Evolutionary conservation across 352 stramenopile genomes (phyloP).

Genomic region (Thalassiosira mediterranea): DNA sequence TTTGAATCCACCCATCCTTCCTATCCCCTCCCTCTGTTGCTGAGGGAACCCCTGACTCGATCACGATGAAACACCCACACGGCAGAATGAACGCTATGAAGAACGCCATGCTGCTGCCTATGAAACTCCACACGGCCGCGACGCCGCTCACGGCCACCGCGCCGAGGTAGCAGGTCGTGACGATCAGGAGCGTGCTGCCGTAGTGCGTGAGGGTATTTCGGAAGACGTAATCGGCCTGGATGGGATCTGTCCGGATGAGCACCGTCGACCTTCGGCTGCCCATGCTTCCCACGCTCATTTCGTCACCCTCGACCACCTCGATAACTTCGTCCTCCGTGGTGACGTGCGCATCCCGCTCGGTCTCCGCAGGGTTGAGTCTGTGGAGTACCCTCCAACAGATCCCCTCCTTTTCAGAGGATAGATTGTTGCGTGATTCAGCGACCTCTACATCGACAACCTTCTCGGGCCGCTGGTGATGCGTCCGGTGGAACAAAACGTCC

Average conservation of each 20-base stretch:
- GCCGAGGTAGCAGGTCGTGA: conserved; percentile 56
- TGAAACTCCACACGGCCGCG: conserved; percentile 73
- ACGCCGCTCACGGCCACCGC: conserved; percentile 65
- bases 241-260: conserved; percentile 30
- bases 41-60: conserved; percentile 54
- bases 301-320: conserved; percentile 12
- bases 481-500: conserved; percentile 48
- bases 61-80: conserved; percentile 67
- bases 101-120: conserved; percentile 72
- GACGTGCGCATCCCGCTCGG: conserved; percentile 18
- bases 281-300: neutral
- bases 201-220: conserved; percentile 47
- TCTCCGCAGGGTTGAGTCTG: conserved; percentile 28
- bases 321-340: conserved; percentile 30
- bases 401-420: conserved; percentile 9
- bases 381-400: conserved; percentile 39
- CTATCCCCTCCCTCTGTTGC: conserved; percentile 34
- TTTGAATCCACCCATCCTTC: conserved; percentile 17
- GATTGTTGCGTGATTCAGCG: neutral
- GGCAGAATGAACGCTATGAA: conserved; percentile 79
- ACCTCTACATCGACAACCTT: neutral
- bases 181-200: conserved; percentile 58
- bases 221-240: conserved; percentile 45
- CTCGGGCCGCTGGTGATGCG: conserved; percentile 42
- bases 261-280: conserved; percentile 11